phyloP scores from a whole-genome alignment of 768 basidiomycete species.

The Russula lepida region DNA sequence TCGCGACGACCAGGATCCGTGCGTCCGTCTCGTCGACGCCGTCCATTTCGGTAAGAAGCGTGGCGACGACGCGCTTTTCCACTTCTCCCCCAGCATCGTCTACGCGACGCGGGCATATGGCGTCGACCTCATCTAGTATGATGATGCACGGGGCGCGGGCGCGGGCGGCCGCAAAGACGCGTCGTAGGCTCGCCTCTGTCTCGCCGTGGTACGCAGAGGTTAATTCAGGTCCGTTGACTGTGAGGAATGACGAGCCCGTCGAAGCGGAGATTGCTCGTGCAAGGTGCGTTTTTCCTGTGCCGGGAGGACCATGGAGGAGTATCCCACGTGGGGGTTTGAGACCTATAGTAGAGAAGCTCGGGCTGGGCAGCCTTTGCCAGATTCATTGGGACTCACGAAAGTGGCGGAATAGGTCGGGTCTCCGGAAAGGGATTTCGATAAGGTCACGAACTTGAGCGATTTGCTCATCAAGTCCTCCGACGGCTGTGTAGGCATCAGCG shows the following conservation, averaged over 20 bases:
- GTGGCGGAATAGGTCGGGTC: slow-evolving; percentile 71
- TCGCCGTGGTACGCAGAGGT: slow-evolving; percentile 96
- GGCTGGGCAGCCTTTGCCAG: neutral
- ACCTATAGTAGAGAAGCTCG: slow-evolving; percentile 35
- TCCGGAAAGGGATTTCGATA: slow-evolving; percentile 75
- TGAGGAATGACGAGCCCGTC: slow-evolving; percentile 77
- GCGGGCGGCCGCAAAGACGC: slow-evolving; percentile 81
- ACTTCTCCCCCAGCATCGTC: slow-evolving; percentile 91
- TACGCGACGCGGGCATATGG: slow-evolving; percentile 83
- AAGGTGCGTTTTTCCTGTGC: slow-evolving; percentile 96
- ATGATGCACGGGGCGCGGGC: slow-evolving; percentile 83
- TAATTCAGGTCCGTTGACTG: slow-evolving; percentile 92
- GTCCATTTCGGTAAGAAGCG: slow-evolving; percentile 88
- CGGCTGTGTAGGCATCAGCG: slow-evolving; percentile 61
- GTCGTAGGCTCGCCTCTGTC: slow-evolving; percentile 84
- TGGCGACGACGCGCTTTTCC: slow-evolving; percentile 92
- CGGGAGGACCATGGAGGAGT: slow-evolving; percentile 90
- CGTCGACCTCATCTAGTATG: slow-evolving; percentile 93
- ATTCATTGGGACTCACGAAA: slow-evolving; percentile 41
- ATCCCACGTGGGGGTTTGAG: slow-evolving; percentile 97
- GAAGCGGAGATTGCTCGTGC: slow-evolving; percentile 90
- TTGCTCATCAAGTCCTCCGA: slow-evolving; percentile 85
- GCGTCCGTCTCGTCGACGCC: slow-evolving; percentile 59
- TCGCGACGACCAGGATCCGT: slow-evolving; percentile 89
- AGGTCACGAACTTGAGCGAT: slow-evolving; percentile 80